A percentile compares a stretch with the other conserved stretches of the same genome.
phyloP scores from a whole-genome alignment of 2,329 filamentous ascomycete species.

The Orbilia oligospora region DNA sequence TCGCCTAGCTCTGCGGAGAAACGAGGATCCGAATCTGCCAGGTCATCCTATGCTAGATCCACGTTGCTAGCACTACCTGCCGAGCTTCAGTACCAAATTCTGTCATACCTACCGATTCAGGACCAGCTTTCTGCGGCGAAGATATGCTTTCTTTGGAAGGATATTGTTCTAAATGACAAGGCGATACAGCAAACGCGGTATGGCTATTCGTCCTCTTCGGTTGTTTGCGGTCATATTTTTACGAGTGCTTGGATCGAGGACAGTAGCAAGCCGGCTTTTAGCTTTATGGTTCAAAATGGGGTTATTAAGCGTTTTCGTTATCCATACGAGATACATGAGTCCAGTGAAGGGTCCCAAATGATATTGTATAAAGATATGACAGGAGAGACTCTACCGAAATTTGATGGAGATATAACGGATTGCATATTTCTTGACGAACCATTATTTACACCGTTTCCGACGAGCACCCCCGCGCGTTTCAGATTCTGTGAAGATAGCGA shows the following conservation, averaged over 20 bases:
- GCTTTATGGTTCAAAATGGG: slow-evolving; percentile 29
- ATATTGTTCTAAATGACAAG: slow-evolving; percentile 13
- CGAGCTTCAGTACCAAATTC: slow-evolving; percentile 23
- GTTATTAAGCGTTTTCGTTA: neutral
- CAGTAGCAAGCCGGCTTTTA: neutral
- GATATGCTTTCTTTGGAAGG: slow-evolving; percentile 7
- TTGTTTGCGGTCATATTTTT: neutral
- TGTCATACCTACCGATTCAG: slow-evolving; percentile 11
- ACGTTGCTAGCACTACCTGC: slow-evolving; percentile 6
- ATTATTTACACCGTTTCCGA: slow-evolving; percentile 1
- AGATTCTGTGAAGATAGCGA: neutral
- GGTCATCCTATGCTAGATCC: neutral
- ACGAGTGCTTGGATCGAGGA: neutral
- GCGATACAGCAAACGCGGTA: slow-evolving; percentile 10
- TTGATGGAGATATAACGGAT: slow-evolving; percentile 6
- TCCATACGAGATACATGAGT: neutral
- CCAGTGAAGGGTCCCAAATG: too few relatives aligned
- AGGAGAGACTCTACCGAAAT: neutral
- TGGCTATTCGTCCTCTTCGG: neutral
- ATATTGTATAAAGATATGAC: too few relatives aligned
- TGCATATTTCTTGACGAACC: slow-evolving; percentile 36
- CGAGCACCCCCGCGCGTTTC: neutral
- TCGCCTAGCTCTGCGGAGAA: slow-evolving; percentile 3
- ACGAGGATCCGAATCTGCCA: slow-evolving; percentile 1
- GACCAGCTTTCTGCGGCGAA: slow-evolving; percentile 30